Evolutionary conservation across 192 early-diverging fungal species (phyloP), one percentile per base, ranked within the genome.

Genomic region (Rhizophagus clarus): DNA sequence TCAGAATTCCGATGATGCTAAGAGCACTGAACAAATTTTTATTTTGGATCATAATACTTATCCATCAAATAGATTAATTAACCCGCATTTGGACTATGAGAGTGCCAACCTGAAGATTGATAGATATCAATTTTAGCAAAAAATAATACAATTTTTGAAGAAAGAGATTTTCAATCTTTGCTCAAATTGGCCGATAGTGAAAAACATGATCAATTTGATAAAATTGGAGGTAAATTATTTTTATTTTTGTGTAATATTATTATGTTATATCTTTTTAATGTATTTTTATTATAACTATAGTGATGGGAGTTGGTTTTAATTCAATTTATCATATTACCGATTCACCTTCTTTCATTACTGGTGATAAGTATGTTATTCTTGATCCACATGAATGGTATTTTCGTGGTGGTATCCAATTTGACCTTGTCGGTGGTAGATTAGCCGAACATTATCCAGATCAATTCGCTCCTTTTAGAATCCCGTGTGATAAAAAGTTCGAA

Each of bases 271-370:
- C 5, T 40, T n/a, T 7, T 7, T 40, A 40, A 40, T 40, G 6
- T 9, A 45, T 45, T 42, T 42, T 45, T 45, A 12, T 45, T 45
- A 1, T 45, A 45, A 45, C 2, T 0, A 2, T 45, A 45, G 42
- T 45, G 22, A 64, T 76, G 47, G 29, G 32, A 12, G 60, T 67
- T 32, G 72, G 68, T 68, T 51, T 42, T 80, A 15, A 80, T 24
- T 17, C 37, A 28, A 79, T 86, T 47, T 86, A 86, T 31, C 85
- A 86, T 62, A 31, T 84, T 61, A 85, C 84, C 8, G 85, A 86
- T 56, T 72, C 74, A 11, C 81, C 84, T 0, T 82, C 80, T 20
- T 80, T 86, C 61, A 75, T 86, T 40, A 75, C 81, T 5, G 83
- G 77, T 0, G 79, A 81, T n/a, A 64, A 84, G 20, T 40, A 83